Base-by-base conservation (phyloP, 202 grass and related monocot genomes). In the Schoenoplectus triqueter region DNA sequence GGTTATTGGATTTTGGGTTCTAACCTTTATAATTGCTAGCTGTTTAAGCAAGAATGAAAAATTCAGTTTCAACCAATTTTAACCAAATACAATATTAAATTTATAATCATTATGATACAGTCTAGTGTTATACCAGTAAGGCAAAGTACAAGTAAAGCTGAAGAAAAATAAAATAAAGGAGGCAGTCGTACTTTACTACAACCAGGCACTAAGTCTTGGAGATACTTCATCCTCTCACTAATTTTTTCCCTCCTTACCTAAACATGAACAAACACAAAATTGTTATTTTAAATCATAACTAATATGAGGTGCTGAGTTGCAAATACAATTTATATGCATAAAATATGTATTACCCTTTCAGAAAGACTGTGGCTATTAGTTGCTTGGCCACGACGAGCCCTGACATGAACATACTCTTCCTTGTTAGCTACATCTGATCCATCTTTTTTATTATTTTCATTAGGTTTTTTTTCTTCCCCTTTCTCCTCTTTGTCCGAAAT, bases 311-410 rank as follows among this genome's bases (percentile, higher is more conserved):
- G 40, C 48, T 64, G 59, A 79, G 15, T 50, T n/a, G 3, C 65
- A 64, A 67, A 19, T 48, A 64, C n/a, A 83, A 15, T 47, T 49
- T 74, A 42, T 54, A 50, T 15, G 46, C 6, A 49, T 5, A 65
- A 60, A 49, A 31, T 31, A 31, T 31, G 31, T 31, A 31, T 64
- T 89, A 96, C 95, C 88, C 92, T 91, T 86, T 97, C 95, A 48
- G 92, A 90, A 84, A 97, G 94, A 88, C 92, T 91, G 81, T 94
- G 92, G 82, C 92, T 97, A 72, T 94, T 93, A 18, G 92, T 97
- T 85, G 95, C 95, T 52, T 97, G 95, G 69, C 95, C 95, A 76
- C 95, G 88, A 83, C 92, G 89, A 83, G 95, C 95, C 85, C 95
- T 92, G 65, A 97, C 89, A 90, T 97, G 95, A 80, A 97, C 90